Base-by-base conservation (phyloP, 768 basidiomycete species). In the Mycena galericulata region DNA sequence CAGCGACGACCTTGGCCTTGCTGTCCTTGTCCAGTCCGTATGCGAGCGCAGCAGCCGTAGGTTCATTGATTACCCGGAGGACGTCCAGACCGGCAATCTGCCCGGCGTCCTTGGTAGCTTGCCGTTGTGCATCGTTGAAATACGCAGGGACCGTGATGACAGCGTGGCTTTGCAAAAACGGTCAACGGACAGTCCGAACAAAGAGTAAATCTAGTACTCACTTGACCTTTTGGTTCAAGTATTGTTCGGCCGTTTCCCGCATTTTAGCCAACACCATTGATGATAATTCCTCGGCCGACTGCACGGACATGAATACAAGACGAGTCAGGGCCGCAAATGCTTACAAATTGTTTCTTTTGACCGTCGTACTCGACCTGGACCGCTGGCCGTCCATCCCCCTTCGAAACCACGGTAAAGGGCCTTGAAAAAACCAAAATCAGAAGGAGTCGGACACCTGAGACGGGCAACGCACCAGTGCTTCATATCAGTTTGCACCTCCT, bases 41-140 rank as follows among this genome's bases (percentile, higher is more conserved):
- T 0, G 98, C 98, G 59, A 99, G 91, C 30, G 98, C 98, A 55
- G 97, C 98, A 49, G 98, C 98, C 24, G 98, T 99, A 29, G 98
- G 97, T 81, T 99, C 98, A 79, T 99, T 98, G 84, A 99, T 98
- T 67, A 99, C 97, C 75, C 97, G 96, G 51, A 98, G 91, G 49
- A 99, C 98, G 22, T 99, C 95, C 20, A 99, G 89, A 76, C 98
- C 98, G 22, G 98, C 97, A 73, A 99, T 98, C 78, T 95, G 92
- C 76, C 98, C 98, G 59, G 98, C 96, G 68, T 98, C 92, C 83
- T 98, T 98, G 46, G 98, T 99, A 5, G 98, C 98, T 85, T 99
- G 97, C 67, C 98, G 92, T 81, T 99, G 98, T 22, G 98, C 97
- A 78, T 99, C 98, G 79, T 99, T 99, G 89, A 99, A 99, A 84